Conservation (phyloP, 148 eudicot genomes). For the Rhododendron griersonianum region DNA sequence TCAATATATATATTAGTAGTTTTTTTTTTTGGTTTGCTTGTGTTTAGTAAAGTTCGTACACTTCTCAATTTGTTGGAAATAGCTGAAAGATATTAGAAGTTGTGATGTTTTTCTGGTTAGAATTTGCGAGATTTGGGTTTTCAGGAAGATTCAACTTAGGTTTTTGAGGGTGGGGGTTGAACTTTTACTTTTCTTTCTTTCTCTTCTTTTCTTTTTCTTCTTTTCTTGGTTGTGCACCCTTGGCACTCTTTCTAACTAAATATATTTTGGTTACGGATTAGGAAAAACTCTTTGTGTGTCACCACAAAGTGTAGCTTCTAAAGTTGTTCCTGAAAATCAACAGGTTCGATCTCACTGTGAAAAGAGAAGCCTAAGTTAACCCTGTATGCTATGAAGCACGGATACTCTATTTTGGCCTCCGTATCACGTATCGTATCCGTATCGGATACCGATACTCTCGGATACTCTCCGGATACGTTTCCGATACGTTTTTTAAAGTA, state of each 20-base stretch:
- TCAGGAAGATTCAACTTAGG: not conserved
- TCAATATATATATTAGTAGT: not conserved
- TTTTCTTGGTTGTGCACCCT: not conserved
- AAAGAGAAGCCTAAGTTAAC: not conserved
- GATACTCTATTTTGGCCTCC: too few species aligned
- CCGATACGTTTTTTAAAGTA: too few species aligned
- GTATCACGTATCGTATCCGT: too few species aligned
- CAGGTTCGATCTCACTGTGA: not conserved
- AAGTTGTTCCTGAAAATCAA: not conserved
- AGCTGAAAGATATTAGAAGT: not conserved
- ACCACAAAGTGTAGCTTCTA: not conserved
- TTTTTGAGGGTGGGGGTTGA: not conserved
- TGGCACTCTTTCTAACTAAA: not conserved
- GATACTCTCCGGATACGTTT: too few species aligned
- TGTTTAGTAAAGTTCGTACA: not conserved
- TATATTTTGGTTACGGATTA: not conserved
- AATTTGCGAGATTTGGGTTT: not conserved
- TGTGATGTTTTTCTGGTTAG: not conserved
- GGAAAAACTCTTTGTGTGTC: not conserved
- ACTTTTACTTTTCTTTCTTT: not conserved
- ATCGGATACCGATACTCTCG: too few species aligned
- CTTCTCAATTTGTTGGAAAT: not conserved
- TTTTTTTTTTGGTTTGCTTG: not conserved
- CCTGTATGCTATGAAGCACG: too few species aligned
- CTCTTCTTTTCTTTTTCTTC: too few species aligned